Evolutionary conservation across 305 asterid species (phyloP).

Genomic region (Lippia alba): DNA sequence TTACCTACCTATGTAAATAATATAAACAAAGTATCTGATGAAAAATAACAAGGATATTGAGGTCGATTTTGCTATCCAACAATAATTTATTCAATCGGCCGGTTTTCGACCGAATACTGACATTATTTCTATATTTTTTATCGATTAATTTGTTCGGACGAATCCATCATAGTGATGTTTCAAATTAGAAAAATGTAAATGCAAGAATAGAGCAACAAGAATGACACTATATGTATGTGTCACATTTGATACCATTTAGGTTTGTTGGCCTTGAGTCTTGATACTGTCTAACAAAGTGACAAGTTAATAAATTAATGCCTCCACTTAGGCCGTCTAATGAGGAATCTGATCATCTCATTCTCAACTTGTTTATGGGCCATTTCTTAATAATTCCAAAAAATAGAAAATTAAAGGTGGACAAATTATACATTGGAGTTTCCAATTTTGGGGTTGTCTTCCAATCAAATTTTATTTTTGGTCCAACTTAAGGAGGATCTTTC

Average conservation of each 20-base stretch:
- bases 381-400: conserved; percentile 7
- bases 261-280: conserved; percentile 48
- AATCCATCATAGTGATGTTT: no score
- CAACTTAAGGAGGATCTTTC: conserved; percentile 30
- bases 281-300: conserved; percentile 51
- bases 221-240: conserved; percentile 22
- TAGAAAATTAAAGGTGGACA: conserved; percentile 25
- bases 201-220: conserved; percentile 23
- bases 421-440: conserved; percentile 49
- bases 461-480: conserved; percentile 16
- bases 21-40: no score
- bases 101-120: no score
- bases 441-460: conserved; percentile 43
- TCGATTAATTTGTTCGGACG: no score
- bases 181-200: background rate
- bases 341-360: conserved; percentile 70
- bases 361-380: conserved; percentile 45
- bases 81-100: no score
- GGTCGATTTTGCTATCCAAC: no score
- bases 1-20: no score
- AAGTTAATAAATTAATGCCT: conserved; percentile 42
- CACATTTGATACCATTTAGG: conserved; percentile 44
- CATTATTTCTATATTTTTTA: no score
- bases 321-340: conserved; percentile 66
- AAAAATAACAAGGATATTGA: no score